These are phyloP conservation scores for Articulospora tetracladia DNA, from an alignment of 495 filamentous ascomycete species.

Conservation along the genomic window DNA sequence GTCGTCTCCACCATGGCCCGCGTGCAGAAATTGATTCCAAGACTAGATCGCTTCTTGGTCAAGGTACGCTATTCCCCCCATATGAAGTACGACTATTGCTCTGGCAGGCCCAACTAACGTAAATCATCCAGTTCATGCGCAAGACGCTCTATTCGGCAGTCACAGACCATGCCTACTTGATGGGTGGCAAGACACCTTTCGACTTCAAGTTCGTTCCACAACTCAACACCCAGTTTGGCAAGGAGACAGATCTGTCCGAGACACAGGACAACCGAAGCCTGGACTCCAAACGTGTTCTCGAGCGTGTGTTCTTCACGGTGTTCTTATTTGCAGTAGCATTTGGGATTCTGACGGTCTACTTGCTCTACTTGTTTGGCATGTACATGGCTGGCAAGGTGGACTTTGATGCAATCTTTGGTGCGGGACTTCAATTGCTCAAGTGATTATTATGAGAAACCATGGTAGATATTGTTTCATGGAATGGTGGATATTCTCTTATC, in stretches of 20 bases:
- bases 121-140: background rate
- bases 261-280: background rate
- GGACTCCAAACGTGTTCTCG: background rate
- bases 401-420: too few relatives aligned
- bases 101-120: background rate
- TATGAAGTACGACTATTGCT: background rate
- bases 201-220: conserved; percentile 6
- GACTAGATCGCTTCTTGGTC: conserved; percentile 1
- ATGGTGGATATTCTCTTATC: too few relatives aligned
- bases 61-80: background rate
- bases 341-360: background rate
- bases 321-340: background rate
- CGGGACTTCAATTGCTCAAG: too few relatives aligned
- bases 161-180: background rate
- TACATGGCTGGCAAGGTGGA: background rate
- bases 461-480: too few relatives aligned
- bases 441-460: too few relatives aligned
- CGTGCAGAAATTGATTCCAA: background rate
- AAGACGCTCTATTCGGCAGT: background rate
- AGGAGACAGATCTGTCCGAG: background rate
- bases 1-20: background rate
- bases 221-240: background rate
- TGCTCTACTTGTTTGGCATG: background rate
- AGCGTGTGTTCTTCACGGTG: background rate
- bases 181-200: background rate